Base-by-base conservation (phyloP, 2,329 filamentous ascomycete genomes). In the Graphilbum sp. region DNA sequence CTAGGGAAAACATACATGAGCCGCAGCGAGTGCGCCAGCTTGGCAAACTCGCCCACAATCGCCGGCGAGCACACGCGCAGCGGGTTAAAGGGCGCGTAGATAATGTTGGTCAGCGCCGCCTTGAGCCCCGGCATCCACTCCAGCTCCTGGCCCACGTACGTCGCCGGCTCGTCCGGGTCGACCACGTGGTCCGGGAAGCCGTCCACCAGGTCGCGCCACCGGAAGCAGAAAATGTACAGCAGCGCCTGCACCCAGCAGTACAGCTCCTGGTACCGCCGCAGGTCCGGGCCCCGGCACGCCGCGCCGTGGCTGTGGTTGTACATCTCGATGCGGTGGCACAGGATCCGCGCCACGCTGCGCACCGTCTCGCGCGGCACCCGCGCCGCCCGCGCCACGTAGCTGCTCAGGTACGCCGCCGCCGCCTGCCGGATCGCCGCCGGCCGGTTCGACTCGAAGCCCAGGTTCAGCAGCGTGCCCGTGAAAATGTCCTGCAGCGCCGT, bases 161-260 rank as follows among this genome's bases (percentile, higher is more conserved):
- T 71, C 1, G 66, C 61, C 11, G 65, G 61, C 43, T 79, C 74
- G 41, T 72, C 79, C 45, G 63, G 71, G 58, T 72, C 80, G 41
- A 72, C 69, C 43, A 59, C 64, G 42, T 75, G 67, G 43, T 75
- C 67, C 2, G 71, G 63, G 4, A 69, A 70, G 2, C 71, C 68
- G 17, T 72, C 64, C 40, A 84, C 79, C 34, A 98, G 66, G 51
- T 96, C 88, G 43, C 85, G 79, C 90, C 90, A 98, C 39, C 90
- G 78, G 65, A 98, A 98, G 63, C 90, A 98, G 53, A 93, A 95
- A 42, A 93, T 88, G 61, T 95, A 95, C 19, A 95, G 70, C 3
- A 92, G 66, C 2, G 86, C 86, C 56, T 95, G 87, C n/a, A 81
- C 75, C 35, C 86, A 75, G 16, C 82, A 77, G 55, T 95, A 95